Conservation (phyloP, 208 protist species). For the Crithidia thermophila region DNA sequence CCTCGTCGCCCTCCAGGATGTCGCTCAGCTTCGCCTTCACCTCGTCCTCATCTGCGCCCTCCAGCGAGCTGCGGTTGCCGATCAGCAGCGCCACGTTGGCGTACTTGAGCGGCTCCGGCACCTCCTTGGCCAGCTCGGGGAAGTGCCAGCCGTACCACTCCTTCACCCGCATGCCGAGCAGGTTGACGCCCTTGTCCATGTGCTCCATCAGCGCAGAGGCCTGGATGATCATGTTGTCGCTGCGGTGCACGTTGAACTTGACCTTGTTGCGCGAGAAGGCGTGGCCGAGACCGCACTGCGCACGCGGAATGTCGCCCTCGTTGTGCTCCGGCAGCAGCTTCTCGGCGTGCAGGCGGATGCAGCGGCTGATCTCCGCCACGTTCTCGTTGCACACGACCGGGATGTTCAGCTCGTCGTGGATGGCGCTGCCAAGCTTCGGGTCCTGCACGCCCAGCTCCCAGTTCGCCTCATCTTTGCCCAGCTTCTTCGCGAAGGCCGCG, state of each 20-base stretch:
- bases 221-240: conserved; percentile 99
- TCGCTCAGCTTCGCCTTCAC: conserved; percentile 73
- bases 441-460: conserved; percentile 96
- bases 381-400: conserved; percentile 91
- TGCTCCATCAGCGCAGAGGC: conserved; percentile 98
- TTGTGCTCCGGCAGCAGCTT: conserved; percentile 95
- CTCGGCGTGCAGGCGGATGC: conserved; percentile 96
- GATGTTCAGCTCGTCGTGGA: conserved; percentile 91
- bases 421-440: conserved; percentile 94
- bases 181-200: conserved; percentile 99
- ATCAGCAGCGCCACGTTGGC: conserved; percentile 92
- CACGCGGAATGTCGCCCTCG: conserved; percentile 95
- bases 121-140: conserved; percentile 98
- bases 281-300: conserved; percentile 98
- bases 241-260: conserved; percentile 99
- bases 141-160: conserved; percentile 99
- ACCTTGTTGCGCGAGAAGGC: conserved; percentile 98
- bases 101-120: conserved; percentile 97
- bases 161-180: conserved; percentile 98
- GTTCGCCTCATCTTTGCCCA: conserved; percentile 71
- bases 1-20: conserved; percentile 86
- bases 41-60: conserved; percentile 73
- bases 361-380: conserved; percentile 93
- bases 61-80: conserved; percentile 73
- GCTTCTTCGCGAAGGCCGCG: conserved; percentile 94